phyloP scores from a whole-genome alignment of 345 rosid genomes.

The Eucalyptus tenuipes region DNA sequence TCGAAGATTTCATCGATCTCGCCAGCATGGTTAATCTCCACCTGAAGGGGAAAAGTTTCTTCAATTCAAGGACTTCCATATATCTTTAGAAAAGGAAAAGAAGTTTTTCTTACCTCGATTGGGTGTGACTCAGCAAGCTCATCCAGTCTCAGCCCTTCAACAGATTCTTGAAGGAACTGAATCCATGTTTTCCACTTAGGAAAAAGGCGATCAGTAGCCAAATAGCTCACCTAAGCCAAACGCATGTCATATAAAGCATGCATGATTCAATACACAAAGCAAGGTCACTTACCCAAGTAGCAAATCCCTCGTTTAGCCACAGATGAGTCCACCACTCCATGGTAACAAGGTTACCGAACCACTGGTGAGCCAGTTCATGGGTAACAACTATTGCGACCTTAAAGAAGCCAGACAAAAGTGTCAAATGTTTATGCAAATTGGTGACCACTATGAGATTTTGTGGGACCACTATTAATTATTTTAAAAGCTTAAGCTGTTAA shows the following conservation, averaged over 20 bases:
- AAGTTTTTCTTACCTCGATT: constrained; percentile 52
- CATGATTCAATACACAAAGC: constrained; percentile 4
- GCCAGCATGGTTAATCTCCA: constrained; percentile 77
- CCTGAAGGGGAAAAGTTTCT: constrained; percentile 28
- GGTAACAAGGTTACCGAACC: constrained; percentile 99
- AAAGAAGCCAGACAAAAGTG: neutral
- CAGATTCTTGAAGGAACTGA: constrained; percentile 84
- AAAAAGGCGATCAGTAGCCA: constrained; percentile 81
- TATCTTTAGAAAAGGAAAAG: neutral
- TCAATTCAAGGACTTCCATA: neutral
- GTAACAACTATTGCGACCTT: constrained; percentile 92
- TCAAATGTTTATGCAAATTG: neutral
- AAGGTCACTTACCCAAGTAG: constrained; percentile 56
- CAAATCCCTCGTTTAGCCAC: constrained; percentile 98
- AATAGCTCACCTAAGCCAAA: constrained; percentile 81
- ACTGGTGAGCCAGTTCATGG: constrained; percentile 97
- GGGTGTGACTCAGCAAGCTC: constrained; percentile 98
- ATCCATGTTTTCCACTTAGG: constrained; percentile 99
- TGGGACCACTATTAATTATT: too few species aligned
- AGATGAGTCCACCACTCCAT: constrained; percentile 99
- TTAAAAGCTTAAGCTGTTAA: too few species aligned
- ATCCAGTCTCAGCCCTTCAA: constrained; percentile 78
- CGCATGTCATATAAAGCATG: neutral
- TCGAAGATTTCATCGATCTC: constrained; percentile 93
- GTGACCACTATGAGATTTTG: neutral